A percentile compares a stretch with the other conserved stretches of the same genome.
These are phyloP conservation scores for Neurospora sp. DNA, from an alignment of 495 filamentous ascomycete species.

Conservation along the genomic window DNA sequence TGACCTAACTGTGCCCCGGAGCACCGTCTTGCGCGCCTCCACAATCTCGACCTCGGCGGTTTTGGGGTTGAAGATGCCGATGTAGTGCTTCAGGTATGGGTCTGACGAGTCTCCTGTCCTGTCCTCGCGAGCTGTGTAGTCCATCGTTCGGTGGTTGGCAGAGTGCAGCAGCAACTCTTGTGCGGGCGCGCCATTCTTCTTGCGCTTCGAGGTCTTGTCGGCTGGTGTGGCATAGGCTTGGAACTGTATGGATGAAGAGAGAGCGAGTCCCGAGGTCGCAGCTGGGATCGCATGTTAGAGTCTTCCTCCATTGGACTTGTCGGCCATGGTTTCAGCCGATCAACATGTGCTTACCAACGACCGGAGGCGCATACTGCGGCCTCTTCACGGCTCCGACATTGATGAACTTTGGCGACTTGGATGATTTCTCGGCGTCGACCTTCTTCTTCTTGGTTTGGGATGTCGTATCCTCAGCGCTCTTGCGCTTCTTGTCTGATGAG, in stretches of 20 bases:
- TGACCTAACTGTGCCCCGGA: slow-evolving; percentile 54
- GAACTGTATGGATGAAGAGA: slow-evolving; percentile 47
- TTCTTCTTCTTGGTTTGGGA: slow-evolving; percentile 48
- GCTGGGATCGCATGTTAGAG: slow-evolving; percentile 33
- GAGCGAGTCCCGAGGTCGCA: slow-evolving; percentile 55
- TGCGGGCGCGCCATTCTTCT: slow-evolving; percentile 35
- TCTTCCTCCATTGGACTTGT: not conserved
- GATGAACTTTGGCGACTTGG: slow-evolving; percentile 44
- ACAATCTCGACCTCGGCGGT: slow-evolving; percentile 63
- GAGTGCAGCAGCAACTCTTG: slow-evolving; percentile 67
- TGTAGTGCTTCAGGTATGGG: slow-evolving; percentile 67
- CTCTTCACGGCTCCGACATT: slow-evolving; percentile 21
- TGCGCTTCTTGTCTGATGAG: slow-evolving; percentile 61
- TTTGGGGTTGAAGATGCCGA: slow-evolving; percentile 73
- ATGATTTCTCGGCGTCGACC: slow-evolving; percentile 43
- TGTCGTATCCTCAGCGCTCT: slow-evolving; percentile 47
- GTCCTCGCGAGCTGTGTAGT: slow-evolving; percentile 74
- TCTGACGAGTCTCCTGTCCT: slow-evolving; percentile 41
- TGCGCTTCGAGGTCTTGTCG: slow-evolving; percentile 29
- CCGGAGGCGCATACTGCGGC: slow-evolving; percentile 49
- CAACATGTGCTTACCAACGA: slow-evolving; percentile 45
- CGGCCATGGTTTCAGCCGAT: not conserved
- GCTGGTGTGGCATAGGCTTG: slow-evolving; percentile 53
- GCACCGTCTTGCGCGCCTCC: slow-evolving; percentile 62
- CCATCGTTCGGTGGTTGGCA: slow-evolving; percentile 61